Conservation (phyloP, 768 basidiomycete genomes). For the Amanita exitialis region DNA sequence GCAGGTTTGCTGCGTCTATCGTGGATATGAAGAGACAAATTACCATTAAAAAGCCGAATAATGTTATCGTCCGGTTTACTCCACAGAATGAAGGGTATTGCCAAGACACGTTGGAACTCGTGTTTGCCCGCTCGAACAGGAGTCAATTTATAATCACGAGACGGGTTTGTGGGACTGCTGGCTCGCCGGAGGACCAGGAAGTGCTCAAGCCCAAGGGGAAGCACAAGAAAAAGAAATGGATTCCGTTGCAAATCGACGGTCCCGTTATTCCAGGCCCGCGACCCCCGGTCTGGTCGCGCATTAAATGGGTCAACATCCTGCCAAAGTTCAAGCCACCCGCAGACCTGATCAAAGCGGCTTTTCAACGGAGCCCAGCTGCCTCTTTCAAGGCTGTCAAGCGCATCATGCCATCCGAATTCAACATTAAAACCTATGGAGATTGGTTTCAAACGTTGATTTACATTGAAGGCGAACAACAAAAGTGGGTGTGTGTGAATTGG, state of each 20-base stretch:
- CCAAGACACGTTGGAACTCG: slow-evolving; percentile 37
- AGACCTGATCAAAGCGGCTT: slow-evolving; percentile 21
- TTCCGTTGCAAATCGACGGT: slow-evolving; percentile 18
- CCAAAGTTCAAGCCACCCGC: slow-evolving; percentile 22
- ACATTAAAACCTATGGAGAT: slow-evolving; percentile 27
- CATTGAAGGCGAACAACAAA: slow-evolving; percentile 40
- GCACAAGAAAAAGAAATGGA: slow-evolving; percentile 21
- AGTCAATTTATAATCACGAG: slow-evolving; percentile 39
- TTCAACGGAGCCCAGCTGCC: neutral
- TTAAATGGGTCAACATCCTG: slow-evolving; percentile 23
- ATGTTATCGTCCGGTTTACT: slow-evolving; percentile 21
- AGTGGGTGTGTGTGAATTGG: slow-evolving; percentile 17
- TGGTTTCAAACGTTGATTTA: slow-evolving; percentile 37
- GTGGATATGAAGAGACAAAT: slow-evolving; percentile 21
- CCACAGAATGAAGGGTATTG: slow-evolving; percentile 31
- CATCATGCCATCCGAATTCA: slow-evolving; percentile 26
- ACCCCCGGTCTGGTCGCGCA: slow-evolving; percentile 29
- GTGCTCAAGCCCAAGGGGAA: slow-evolving; percentile 33
- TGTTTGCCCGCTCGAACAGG: slow-evolving; percentile 26
- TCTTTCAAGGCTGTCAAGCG: slow-evolving; percentile 13
- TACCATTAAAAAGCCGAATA: slow-evolving; percentile 16
- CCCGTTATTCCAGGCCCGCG: slow-evolving; percentile 23
- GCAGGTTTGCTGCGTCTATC: slow-evolving; percentile 21
- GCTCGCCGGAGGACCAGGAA: slow-evolving; percentile 38
- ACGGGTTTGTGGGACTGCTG: slow-evolving; percentile 33